phyloP scores from a whole-genome alignment of 2,329 filamentous ascomycete genomes.

The Uncinocarpus reesii region DNA sequence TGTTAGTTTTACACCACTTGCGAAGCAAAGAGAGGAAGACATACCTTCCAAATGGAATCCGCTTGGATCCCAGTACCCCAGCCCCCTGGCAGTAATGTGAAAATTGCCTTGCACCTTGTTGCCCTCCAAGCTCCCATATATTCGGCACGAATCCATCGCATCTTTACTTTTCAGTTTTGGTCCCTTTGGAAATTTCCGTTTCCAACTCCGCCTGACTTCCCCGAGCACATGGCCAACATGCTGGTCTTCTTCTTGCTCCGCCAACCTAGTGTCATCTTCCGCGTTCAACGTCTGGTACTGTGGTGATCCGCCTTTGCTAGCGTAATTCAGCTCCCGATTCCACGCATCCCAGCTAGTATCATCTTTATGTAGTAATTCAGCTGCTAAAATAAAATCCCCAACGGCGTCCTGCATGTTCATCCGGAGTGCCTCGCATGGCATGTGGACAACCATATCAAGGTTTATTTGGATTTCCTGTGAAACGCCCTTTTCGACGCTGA shows the following conservation, averaged over 20 bases:
- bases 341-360: constrained; percentile 73
- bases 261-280: constrained; percentile 47
- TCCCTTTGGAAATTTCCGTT: constrained; percentile 58
- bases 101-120: constrained; percentile 99
- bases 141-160: constrained; percentile 65
- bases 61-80: constrained; percentile 79
- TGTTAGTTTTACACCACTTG: no score
- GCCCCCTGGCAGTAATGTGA: constrained; percentile 88
- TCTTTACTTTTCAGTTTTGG: constrained; percentile 51
- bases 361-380: constrained; percentile 61
- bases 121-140: constrained; percentile 79
- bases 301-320: constrained; percentile 49
- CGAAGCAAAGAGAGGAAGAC: no score
- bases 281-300: constrained; percentile 48
- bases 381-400: constrained; percentile 82
- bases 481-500: constrained; percentile 85
- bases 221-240: constrained; percentile 87
- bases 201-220: constrained; percentile 57
- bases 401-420: constrained; percentile 95
- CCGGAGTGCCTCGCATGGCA: constrained; percentile 81
- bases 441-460: constrained; percentile 80
- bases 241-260: constrained; percentile 54
- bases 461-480: constrained; percentile 86
- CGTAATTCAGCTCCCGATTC: constrained; percentile 56
- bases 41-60: constrained; percentile 75